These are phyloP conservation scores for Chlamydomonas sp. DNA, from an alignment of 139 green algal species.

Conservation along the genomic window DNA sequence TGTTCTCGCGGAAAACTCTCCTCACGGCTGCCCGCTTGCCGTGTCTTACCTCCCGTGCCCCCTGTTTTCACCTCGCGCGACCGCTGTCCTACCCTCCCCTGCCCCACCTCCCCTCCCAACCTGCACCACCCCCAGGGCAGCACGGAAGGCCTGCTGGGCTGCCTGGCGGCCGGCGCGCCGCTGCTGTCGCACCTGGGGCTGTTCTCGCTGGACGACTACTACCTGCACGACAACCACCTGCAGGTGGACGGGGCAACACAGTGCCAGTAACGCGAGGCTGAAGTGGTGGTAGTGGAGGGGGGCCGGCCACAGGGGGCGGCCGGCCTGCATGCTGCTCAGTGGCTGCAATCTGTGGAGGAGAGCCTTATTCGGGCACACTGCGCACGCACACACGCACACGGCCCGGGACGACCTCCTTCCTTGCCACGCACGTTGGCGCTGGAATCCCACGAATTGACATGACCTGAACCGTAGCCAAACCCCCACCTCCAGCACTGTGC, in stretches of 20 bases:
- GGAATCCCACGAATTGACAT: too few species aligned
- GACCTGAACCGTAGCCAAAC: too few species aligned
- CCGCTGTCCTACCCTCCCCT: not conserved
- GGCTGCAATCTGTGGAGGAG: too few species aligned
- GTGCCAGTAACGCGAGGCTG: too few species aligned
- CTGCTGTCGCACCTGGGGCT: conserved; percentile 19
- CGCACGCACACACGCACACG: not conserved
- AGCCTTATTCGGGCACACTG: too few species aligned
- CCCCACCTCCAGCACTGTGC: too few species aligned
- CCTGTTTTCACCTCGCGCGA: not conserved
- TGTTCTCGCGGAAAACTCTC: too few species aligned
- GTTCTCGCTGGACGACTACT: conserved; percentile 4
- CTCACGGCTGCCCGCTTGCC: too few species aligned
- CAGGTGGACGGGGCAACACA: not conserved
- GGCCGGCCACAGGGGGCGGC: not conserved
- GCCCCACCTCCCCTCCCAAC: not conserved
- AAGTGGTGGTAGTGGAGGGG: not conserved
- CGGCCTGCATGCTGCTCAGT: too few species aligned
- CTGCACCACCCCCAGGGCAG: not conserved
- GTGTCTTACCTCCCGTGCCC: too few species aligned
- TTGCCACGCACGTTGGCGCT: too few species aligned
- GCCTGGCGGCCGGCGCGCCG: not conserved
- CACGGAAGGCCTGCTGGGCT: not conserved
- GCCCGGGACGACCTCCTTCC: not conserved
- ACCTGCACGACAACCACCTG: conserved; percentile 5